Conservation (phyloP, 1,139 yeast genomes). For the Debaryomyces nepalensis region DNA sequence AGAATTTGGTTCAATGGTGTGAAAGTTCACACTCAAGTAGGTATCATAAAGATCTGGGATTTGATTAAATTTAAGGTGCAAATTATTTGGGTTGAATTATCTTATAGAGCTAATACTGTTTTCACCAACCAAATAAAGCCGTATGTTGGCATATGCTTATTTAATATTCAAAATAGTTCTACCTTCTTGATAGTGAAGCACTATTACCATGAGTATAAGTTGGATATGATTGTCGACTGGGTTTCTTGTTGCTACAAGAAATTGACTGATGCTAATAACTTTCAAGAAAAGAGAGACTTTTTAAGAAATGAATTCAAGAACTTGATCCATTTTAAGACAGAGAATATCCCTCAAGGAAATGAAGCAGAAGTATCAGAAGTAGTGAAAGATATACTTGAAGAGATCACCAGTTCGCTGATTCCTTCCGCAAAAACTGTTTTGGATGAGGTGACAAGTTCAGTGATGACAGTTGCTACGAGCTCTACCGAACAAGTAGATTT, state of each 20-base stretch:
- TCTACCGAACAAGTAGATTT: background rate
- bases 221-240: conserved; percentile 1
- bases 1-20: background rate
- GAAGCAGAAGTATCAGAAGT: conserved; percentile 11
- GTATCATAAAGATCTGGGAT: background rate
- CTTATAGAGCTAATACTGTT: background rate
- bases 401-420: conserved; percentile 4
- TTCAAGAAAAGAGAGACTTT: conserved; percentile 29
- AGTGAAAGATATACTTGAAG: conserved; percentile 11
- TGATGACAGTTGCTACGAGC: background rate
- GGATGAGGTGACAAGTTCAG: background rate
- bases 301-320: conserved; percentile 34
- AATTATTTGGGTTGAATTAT: conserved; percentile 1
- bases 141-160: background rate
- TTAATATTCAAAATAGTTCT: background rate
- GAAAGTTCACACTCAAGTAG: background rate
- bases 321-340: conserved; percentile 27
- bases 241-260: conserved; percentile 3
- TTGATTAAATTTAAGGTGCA: conserved; percentile 2
- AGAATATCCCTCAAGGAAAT: conserved; percentile 7
- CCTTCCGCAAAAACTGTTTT: background rate
- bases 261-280: conserved; percentile 13
- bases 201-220: conserved; percentile 3
- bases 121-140: conserved; percentile 2
- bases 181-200: conserved; percentile 1